Conservation (phyloP, 768 basidiomycete genomes). For the Macrolepiota albuminosa region DNA sequence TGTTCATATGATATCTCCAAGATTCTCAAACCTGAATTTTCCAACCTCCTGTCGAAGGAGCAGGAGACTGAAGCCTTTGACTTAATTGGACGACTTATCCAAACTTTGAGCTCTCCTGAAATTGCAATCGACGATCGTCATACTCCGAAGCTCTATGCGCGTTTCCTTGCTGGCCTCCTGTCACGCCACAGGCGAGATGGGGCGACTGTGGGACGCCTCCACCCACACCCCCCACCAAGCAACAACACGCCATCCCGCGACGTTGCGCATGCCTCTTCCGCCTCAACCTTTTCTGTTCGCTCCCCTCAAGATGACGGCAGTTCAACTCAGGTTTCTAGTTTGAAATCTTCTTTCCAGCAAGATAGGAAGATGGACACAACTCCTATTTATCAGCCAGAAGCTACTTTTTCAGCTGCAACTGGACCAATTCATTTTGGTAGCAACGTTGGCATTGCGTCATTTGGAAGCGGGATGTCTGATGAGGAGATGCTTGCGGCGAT, state of each 20-base stretch:
- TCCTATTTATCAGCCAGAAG: constrained; percentile 43
- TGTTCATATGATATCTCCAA: constrained; percentile 19
- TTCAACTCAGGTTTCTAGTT: constrained; percentile 17
- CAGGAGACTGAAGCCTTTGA: constrained; percentile 71
- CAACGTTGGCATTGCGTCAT: constrained; percentile 32
- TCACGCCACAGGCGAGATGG: constrained; percentile 67
- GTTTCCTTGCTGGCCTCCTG: constrained; percentile 71
- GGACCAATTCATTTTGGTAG: constrained; percentile 39
- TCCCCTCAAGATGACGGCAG: constrained; percentile 16
- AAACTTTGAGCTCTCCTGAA: constrained; percentile 63
- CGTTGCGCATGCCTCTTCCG: constrained; percentile 17
- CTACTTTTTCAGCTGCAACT: constrained; percentile 36
- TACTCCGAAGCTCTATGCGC: constrained; percentile 74
- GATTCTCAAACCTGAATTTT: constrained; percentile 73
- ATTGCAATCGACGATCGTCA: constrained; percentile 81
- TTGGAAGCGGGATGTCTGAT: constrained; percentile 33
- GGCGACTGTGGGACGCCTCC: constrained; percentile 50
- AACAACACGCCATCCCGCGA: constrained; percentile 20
- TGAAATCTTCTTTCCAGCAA: constrained; percentile 12
- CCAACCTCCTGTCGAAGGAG: constrained; percentile 52
- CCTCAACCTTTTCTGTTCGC: constrained; percentile 25
- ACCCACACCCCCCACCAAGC: constrained; percentile 43
- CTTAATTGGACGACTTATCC: constrained; percentile 66
- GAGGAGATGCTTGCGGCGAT: constrained; percentile 68
- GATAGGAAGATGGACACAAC: constrained; percentile 26